Base-by-base conservation (phyloP, 169 alveolate species). In the Plasmodium knowlesi region DNA sequence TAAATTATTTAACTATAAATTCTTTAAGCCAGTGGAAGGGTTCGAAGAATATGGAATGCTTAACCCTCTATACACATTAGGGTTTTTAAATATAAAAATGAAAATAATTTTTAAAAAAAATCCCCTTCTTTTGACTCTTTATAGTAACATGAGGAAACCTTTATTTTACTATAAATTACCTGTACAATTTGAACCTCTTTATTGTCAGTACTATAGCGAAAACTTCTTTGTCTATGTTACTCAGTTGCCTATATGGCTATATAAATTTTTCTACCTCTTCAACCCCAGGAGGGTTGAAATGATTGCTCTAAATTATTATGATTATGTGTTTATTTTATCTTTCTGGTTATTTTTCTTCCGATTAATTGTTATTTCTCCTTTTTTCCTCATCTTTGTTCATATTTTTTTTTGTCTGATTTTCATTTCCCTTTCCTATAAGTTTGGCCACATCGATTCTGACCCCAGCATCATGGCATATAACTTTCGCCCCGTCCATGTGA, bases 1-100 rank as follows among this genome's bases (percentile, higher is more conserved):
- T 80, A 95, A 95, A 83, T 85, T 84, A 92, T 95, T 93, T 80
- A 96, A 94, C 72, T 73, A 71, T 39, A 96, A 96, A 86, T 96
- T 92, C 70, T 83, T 96, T 72, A 84, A 96, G 14, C 97, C 97
- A 22, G 79, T 92, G 6, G 94, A 92, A 76, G 97, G 97, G 14
- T 95, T 92, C 83, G 96, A 95, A 61, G 93, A 84, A 81, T 96
- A 93, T 83, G 97, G 97, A 5, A 96, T 96, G 97, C 80, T 85
- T 54, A 83, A 91, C 76, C 97, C 97, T 19, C 78, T 89, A 41
- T 93, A 93, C 37, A 81, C 96, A 14, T 92, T 93, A 9, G 97
- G 97, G n/a, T 96, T 91, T 85, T 84, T 96, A 37, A 82, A 83
- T 78, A 86, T 96, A 6, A 37, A 95, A 70, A 92, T 96, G 5